A percentile compares a stretch with the other conserved stretches of the same genome.
phyloP scores from a whole-genome alignment of 2,329 filamentous ascomycete genomes.

The Microsporum canis region DNA sequence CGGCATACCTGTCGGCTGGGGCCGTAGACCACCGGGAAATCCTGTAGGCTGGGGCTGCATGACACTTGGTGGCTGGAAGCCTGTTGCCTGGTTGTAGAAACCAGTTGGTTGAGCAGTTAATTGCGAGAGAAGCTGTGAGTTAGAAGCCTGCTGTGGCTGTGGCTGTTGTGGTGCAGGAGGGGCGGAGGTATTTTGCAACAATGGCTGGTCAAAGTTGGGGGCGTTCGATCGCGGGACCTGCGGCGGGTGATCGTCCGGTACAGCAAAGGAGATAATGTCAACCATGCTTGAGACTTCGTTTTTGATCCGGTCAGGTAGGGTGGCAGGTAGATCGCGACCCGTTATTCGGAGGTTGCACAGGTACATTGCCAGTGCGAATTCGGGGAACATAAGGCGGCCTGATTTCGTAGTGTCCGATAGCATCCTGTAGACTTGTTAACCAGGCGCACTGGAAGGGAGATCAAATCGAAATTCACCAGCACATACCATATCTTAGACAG shows the following conservation, averaged over 20 bases:
- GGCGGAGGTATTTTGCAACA: constrained; percentile 38
- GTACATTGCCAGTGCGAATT: constrained; percentile 97
- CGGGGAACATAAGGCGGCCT: constrained; percentile 89
- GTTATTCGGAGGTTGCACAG: constrained; percentile 89
- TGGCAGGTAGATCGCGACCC: constrained; percentile 64
- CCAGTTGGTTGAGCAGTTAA: constrained; percentile 44
- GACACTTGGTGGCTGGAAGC: constrained; percentile 46
- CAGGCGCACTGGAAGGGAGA: not conserved
- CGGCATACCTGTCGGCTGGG: constrained; percentile 60
- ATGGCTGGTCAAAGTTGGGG: constrained; percentile 55
- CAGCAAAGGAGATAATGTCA: constrained; percentile 93
- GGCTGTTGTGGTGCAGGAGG: constrained; percentile 52
- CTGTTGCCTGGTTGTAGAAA: constrained; percentile 53
- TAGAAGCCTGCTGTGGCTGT: constrained; percentile 61
- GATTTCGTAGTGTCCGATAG: constrained; percentile 92
- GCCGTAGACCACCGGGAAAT: constrained; percentile 43
- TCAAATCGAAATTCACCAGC: not conserved
- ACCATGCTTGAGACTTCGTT: constrained; percentile 99
- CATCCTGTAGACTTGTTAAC: constrained; percentile 47
- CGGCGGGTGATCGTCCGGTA: constrained; percentile 58
- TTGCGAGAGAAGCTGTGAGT: constrained; percentile 47
- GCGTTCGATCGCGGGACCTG: constrained; percentile 51
- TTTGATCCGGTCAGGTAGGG: constrained; percentile 71
- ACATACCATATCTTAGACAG: constrained; percentile 83
- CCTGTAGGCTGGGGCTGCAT: constrained; percentile 33